Base-by-base conservation (phyloP, 345 rosid genomes). In the Acer negundo region DNA sequence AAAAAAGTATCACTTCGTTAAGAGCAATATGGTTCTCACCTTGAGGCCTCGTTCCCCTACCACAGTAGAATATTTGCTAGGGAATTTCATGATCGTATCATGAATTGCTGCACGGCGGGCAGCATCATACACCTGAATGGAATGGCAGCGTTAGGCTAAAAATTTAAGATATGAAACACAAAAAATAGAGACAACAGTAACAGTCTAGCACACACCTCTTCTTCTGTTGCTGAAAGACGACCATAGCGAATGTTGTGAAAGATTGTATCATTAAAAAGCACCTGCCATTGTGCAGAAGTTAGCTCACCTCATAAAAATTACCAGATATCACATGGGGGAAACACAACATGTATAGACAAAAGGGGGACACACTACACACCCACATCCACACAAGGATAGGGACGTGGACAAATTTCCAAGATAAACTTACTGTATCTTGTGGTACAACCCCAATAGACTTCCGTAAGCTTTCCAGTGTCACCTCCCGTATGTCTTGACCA, bases 41-140 rank as follows among this genome's bases (percentile, higher is more conserved):
- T 96, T 96, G 58, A 96, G 97, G 55, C 98, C 99, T 71, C 99
- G 89, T 85, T 96, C 99, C 80, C 98, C 98, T 56, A 96, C 99
- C 51, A 96, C 83, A 38, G 98, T 94, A 66, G 90, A 91, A 86
- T 96, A 96, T 81, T 94, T 89, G 55, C 88, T 91, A 26, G 99
- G 99, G 86, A 97, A 97, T 42, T 86, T 90, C 92, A 92, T 82
- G 59, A 97, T 89, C 1, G 98, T 94, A 44, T 94, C 97, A 85
- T 97, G 98, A 84, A 97, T 97, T 73, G 95, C 94, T 67, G 99
- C 99, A 77, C 61, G 93, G 42, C 89, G 92, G 77, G 99, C 99
- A 70, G 99, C 98, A 79, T 94, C 94, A 82, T 92, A 91, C 58
- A 96, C 99, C 99, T 96, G 88, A 62, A 84, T 26, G 44, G 15